Percentiles rank a stretch among this genome's conserved stretches.
These are phyloP conservation scores for Piromyces finnis DNA, from an alignment of 192 early-diverging fungal species.

Conservation along the genomic window DNA sequence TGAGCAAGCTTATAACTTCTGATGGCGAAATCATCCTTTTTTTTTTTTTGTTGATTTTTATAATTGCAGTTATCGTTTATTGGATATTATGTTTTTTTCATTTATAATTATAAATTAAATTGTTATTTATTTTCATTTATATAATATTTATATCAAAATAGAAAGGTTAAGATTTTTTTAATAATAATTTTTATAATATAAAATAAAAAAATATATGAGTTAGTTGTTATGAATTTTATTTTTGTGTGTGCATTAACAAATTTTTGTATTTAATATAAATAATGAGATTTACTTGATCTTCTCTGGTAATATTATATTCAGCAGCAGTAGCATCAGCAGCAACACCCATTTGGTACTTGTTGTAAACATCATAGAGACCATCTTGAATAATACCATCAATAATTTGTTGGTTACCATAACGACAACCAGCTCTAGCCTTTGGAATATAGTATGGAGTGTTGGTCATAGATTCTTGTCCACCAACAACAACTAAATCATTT, in stretches of 20 bases:
- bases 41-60: too few relatives aligned
- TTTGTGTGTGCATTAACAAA: too few relatives aligned
- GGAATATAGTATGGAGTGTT: slow-evolving; percentile 77
- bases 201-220: too few relatives aligned
- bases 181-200: too few relatives aligned
- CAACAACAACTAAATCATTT: slow-evolving; percentile 67
- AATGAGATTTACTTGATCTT: slow-evolving; percentile 68
- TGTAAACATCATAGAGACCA: slow-evolving; percentile 93
- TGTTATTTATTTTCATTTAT: too few relatives aligned
- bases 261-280: too few relatives aligned
- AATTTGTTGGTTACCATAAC: slow-evolving; percentile 69
- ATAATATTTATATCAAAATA: too few relatives aligned
- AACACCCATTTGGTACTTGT: slow-evolving; percentile 70
- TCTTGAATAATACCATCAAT: slow-evolving; percentile 84
- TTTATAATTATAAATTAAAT: too few relatives aligned
- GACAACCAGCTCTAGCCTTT: slow-evolving; percentile 56
- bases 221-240: too few relatives aligned
- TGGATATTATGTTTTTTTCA: too few relatives aligned
- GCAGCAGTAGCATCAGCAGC: slow-evolving; percentile 41
- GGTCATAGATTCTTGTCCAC: slow-evolving; percentile 95
- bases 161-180: too few relatives aligned
- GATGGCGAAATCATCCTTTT: slow-evolving; percentile 53
- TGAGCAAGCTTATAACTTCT: slow-evolving; percentile 60
- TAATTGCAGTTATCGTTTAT: too few relatives aligned
- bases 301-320: slow-evolving; percentile 57